These are phyloP conservation scores for Podila clonocystis DNA, from an alignment of 192 early-diverging fungal species.

Conservation along the genomic window DNA sequence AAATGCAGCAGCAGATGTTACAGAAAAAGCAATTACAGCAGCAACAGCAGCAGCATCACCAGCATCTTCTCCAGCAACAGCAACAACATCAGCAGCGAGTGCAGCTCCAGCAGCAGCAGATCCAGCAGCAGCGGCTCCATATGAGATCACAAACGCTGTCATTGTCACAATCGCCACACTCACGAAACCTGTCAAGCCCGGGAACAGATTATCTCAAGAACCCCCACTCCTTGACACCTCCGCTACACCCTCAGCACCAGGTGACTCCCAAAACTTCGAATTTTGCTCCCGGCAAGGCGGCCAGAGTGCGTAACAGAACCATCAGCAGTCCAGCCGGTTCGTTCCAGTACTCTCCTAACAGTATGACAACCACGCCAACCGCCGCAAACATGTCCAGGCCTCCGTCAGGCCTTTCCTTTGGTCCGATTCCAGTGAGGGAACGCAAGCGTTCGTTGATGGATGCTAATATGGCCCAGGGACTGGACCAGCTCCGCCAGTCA, in stretches of 20 bases:
- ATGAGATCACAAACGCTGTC: constrained; percentile 32
- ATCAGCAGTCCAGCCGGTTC: constrained; percentile 49
- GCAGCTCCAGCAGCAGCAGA: constrained; percentile 29
- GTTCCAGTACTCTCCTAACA: constrained; percentile 39
- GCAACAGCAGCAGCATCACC: constrained; percentile 18
- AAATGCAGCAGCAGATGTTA: background rate
- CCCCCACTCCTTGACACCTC: constrained; percentile 42
- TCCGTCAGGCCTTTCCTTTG: constrained; percentile 42
- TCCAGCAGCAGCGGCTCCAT: constrained; percentile 30
- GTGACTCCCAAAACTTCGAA: constrained; percentile 5
- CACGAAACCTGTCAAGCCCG: constrained; percentile 33
- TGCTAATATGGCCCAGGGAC: constrained; percentile 36
- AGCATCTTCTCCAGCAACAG: constrained; percentile 19
- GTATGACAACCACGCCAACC: constrained; percentile 26
- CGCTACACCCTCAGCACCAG: constrained; percentile 44
- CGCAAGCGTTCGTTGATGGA: constrained; percentile 47
- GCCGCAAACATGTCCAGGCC: constrained; percentile 28
- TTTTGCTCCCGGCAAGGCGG: constrained; percentile 11
- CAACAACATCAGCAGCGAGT: constrained; percentile 35
- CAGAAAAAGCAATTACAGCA: constrained; percentile 5
- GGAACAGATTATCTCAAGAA: constrained; percentile 30
- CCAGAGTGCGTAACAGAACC: constrained; percentile 38
- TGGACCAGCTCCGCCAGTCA: constrained; percentile 44
- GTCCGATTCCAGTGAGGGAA: constrained; percentile 44
- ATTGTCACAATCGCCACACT: constrained; percentile 31